phyloP scores from a whole-genome alignment of 1,139 yeast genomes.

The Kodamaea plutei region DNA sequence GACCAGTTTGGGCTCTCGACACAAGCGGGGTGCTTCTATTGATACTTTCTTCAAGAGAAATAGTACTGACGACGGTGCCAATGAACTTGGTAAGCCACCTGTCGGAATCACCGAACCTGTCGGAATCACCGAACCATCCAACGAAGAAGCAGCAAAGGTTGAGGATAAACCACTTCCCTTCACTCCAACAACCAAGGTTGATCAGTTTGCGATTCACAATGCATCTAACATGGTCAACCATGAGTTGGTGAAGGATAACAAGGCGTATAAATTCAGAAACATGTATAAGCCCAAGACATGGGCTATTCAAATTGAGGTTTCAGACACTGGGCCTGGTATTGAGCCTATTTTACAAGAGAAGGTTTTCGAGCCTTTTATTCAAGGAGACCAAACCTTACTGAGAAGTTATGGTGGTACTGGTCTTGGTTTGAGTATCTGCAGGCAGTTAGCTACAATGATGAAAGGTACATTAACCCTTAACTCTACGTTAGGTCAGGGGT shows the following conservation, averaged over 20 bases:
- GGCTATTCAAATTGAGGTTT: conserved; percentile 72
- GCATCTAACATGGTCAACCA: conserved; percentile 11
- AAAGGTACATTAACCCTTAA: conserved; percentile 72
- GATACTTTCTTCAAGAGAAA: conserved; percentile 1
- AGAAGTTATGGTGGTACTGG: conserved; percentile 96
- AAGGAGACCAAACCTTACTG: conserved; percentile 92
- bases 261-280: conserved; percentile 32
- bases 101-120: neutral
- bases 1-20: neutral
- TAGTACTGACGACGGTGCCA: neutral
- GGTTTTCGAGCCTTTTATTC: conserved; percentile 93
- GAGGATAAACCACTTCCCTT: neutral
- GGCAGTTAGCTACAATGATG: conserved; percentile 88
- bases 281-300: conserved; percentile 44
- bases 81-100: neutral
- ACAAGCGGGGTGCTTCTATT: neutral
- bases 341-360: conserved; percentile 73
- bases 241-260: conserved; percentile 27
- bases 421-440: conserved; percentile 85
- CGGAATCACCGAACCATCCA: neutral
- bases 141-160: neutral
- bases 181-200: neutral
- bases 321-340: conserved; percentile 92
- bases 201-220: too few species aligned
- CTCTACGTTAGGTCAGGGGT: conserved; percentile 71